Evolutionary conservation across 148 eudicot species (phyloP).

Genomic region (Mesembryanthemum crystallinum): DNA sequence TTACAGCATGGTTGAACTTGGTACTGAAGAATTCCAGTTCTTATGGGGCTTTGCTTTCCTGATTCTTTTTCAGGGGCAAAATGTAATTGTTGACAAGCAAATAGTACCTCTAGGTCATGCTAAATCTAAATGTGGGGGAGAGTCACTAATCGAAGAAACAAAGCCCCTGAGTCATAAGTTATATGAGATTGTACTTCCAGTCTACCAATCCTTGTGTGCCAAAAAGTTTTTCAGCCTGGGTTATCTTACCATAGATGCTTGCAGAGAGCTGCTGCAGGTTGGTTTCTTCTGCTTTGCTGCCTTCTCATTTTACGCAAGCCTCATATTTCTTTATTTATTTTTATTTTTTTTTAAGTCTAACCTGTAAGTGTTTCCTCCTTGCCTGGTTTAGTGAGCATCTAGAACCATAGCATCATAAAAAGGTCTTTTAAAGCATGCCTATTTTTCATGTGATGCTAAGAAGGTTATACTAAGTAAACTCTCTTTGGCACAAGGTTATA

Average conservation of each 20-base stretch:
- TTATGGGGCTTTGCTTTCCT: conserved; percentile 82
- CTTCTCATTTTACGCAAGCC: conserved; percentile 5
- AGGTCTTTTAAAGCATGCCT: too few species aligned
- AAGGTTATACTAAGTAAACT: too few species aligned
- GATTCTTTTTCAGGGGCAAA: conserved; percentile 80
- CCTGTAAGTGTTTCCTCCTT: not conserved
- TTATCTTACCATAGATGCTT: conserved; percentile 63
- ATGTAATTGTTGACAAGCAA: conserved; percentile 39
- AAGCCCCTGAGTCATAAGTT: conserved; percentile 42
- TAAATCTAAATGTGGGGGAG: conserved; percentile 47
- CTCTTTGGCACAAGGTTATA: too few species aligned
- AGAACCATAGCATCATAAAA: too few species aligned
- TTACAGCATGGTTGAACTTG: conserved; percentile 82
- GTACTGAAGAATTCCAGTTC: conserved; percentile 68
- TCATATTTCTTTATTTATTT: not conserved
- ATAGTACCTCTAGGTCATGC: conserved; percentile 44
- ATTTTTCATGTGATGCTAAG: too few species aligned
- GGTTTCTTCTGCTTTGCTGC: conserved; percentile 14
- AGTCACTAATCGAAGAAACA: conserved; percentile 46
- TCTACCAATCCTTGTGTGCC: conserved; percentile 66
- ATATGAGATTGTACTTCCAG: conserved; percentile 66
- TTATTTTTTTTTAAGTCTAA: not conserved
- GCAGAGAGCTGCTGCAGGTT: conserved; percentile 88
- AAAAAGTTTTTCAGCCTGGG: conserved; percentile 60
- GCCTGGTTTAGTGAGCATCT: not conserved